Base-by-base conservation (phyloP, 129 eudicot genomes). In the Ambrosia artemisiifolia region DNA sequence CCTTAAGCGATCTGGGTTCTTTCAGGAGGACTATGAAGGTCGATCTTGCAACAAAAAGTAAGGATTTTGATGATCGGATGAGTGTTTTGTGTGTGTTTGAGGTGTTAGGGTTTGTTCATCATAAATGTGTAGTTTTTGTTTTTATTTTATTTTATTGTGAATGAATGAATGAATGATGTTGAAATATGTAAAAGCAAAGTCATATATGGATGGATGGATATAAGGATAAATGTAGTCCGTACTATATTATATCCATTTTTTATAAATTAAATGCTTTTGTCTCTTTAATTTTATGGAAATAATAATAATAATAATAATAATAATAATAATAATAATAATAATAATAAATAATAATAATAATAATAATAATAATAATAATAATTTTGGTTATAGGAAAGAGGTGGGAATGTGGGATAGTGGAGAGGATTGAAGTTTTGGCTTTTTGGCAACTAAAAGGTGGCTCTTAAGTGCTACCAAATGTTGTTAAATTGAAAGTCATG, bases 101-200 rank as follows among this genome's bases (percentile, higher is more conserved):
- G 76, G 36, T 54, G 64, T 62, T 70, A 78, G 81, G 81, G 81
- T 78, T 78, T 78, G 72, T 69, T 69, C 56, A 59, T 76, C 17
- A 76, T 67, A 44, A 76, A 67, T 38, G 66, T 43, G 55, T 67
- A 48, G 34, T 42, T 55, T 24, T 14, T 68, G 47, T 56, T 63
- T 68, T 7, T 4, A 36, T 36, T 24, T 24, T 24, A 24, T 24
- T 24, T 24, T 24, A 24, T 24, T 24, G 28, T 24, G 28, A 24
- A 8, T 36, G 43, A 36, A 36, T 36, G 69, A 67, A 76, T 13
- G 63, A 42, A 72, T 72, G 68, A 59, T 55, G 66, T 30, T 10
- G 66, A 71, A 65, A 42, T 32, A 47, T 28, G 18, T 59, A 51
- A 14, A 51, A 11, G 54, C 57, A 57, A 71, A 69, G 60, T 12